Evolutionary conservation across 2,329 filamentous ascomycete species (phyloP).

Genomic region (Fusarium falciforme): DNA sequence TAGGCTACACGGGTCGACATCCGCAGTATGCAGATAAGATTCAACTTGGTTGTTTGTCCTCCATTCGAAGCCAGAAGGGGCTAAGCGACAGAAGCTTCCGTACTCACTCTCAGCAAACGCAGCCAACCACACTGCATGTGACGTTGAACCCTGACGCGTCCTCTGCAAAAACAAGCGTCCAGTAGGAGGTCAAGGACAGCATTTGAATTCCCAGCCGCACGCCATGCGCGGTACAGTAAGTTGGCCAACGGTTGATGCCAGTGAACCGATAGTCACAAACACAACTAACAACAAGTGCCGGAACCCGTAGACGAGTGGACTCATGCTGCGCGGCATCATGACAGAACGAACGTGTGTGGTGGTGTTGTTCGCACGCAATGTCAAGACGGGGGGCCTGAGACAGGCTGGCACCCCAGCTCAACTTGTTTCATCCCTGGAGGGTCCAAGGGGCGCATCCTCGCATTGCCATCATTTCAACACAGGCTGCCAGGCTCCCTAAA

Average conservation of each 20-base stretch:
- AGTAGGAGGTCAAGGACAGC: background rate
- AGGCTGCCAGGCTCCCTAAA: conserved; percentile 1
- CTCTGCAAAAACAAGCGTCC: conserved; percentile 10
- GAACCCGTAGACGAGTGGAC: background rate
- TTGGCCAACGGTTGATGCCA: background rate
- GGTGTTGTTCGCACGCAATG: conserved; percentile 1
- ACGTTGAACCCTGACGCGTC: conserved; percentile 31
- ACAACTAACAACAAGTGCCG: background rate
- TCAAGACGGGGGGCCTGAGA: conserved; percentile 2
- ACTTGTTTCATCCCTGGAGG: conserved; percentile 37
- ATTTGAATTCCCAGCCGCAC: background rate
- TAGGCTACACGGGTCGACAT: conserved; percentile 9
- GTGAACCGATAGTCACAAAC: background rate
- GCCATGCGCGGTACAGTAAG: background rate
- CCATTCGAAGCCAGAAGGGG: conserved; percentile 16
- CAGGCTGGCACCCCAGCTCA: conserved; percentile 25
- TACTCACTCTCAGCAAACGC: background rate
- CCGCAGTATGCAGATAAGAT: conserved; percentile 23
- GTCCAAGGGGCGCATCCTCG: conserved; percentile 17
- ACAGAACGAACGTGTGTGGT: background rate
- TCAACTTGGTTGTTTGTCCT: conserved; percentile 17
- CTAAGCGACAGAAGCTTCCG: conserved; percentile 5
- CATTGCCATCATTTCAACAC: conserved; percentile 25
- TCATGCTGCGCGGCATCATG: background rate
- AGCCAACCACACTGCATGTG: conserved; percentile 20